These are phyloP conservation scores for Pythium rishiriense DNA, from an alignment of 352 stramenopile genomes.

Conservation along the genomic window DNA sequence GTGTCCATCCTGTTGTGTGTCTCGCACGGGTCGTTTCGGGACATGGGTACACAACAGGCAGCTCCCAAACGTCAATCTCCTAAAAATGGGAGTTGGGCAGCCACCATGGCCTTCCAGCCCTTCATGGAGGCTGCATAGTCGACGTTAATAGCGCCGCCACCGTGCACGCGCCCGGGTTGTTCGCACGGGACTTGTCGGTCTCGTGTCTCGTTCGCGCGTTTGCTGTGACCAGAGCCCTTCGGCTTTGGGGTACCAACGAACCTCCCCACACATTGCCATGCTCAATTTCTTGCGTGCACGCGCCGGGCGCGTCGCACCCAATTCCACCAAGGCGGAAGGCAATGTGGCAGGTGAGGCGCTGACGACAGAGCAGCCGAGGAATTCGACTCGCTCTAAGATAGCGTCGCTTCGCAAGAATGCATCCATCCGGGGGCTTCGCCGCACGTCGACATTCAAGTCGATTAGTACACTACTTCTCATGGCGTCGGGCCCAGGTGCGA, in stretches of 20 bases:
- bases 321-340: neutral
- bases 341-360: neutral
- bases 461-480: conserved; percentile 33
- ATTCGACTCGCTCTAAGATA: neutral
- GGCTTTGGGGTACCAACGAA: no score
- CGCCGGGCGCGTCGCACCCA: conserved; percentile 20
- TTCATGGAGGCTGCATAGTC: no score
- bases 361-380: neutral
- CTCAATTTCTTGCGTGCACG: conserved; percentile 6
- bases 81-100: neutral
- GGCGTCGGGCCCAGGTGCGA: conserved; percentile 2
- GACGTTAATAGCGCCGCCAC: neutral
- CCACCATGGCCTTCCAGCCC: no score
- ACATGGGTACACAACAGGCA: conserved; percentile 16
- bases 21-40: neutral
- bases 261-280: conserved; percentile 1
- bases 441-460: conserved; percentile 27
- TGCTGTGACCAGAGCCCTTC: no score
- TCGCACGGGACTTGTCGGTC: neutral
- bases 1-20: neutral
- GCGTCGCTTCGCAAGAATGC: conserved; percentile 21
- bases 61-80: neutral
- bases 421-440: conserved; percentile 21
- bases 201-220: neutral
- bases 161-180: neutral